Percentiles rank a stretch among this genome's conserved stretches.
Conservation (phyloP, 2,329 filamentous ascomycete genomes). For the Domatiomyces globalis region DNA sequence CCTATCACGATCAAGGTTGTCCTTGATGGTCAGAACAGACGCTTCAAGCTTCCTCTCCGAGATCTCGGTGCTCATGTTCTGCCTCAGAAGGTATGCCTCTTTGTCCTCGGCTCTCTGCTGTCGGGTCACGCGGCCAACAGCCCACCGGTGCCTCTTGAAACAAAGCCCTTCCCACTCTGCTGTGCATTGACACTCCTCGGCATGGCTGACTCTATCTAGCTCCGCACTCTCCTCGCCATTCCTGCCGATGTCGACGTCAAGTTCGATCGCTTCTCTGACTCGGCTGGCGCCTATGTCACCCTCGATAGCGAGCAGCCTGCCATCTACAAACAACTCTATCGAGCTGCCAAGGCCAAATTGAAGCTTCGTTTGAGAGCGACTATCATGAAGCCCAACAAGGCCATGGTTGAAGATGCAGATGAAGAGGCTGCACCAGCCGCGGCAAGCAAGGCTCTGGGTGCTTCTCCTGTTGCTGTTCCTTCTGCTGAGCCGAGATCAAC, state of each 20-base stretch:
- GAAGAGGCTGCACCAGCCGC: conserved; percentile 6
- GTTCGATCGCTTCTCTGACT: conserved; percentile 93
- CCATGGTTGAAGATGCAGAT: conserved; percentile 2
- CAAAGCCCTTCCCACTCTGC: background rate
- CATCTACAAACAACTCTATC: conserved; percentile 92
- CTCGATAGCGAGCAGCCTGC: conserved; percentile 64
- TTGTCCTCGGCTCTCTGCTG: background rate
- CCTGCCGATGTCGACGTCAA: conserved; percentile 46
- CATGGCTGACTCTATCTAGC: conserved; percentile 34
- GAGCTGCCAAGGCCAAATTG: conserved; percentile 92
- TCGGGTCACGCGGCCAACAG: background rate
- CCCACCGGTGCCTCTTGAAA: background rate
- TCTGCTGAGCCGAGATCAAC: conserved; percentile 21
- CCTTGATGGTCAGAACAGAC: conserved; percentile 59
- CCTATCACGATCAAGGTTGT: conserved; percentile 75
- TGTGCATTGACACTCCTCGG: conserved; percentile 9
- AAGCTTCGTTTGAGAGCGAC: conserved; percentile 82
- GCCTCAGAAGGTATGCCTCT: conserved; percentile 63
- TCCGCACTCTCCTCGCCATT: conserved; percentile 55
- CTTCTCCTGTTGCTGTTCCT: conserved; percentile 1
- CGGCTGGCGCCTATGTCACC: conserved; percentile 62
- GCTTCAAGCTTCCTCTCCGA: conserved; percentile 78
- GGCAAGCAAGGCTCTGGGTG: conserved; percentile 7
- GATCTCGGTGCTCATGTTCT: conserved; percentile 64
- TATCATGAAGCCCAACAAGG: conserved; percentile 22